A percentile compares a stretch with the other conserved stretches of the same genome.
Evolutionary conservation across 768 basidiomycete genomes (phyloP).

Genomic region (Melanogaster broomeanus): DNA sequence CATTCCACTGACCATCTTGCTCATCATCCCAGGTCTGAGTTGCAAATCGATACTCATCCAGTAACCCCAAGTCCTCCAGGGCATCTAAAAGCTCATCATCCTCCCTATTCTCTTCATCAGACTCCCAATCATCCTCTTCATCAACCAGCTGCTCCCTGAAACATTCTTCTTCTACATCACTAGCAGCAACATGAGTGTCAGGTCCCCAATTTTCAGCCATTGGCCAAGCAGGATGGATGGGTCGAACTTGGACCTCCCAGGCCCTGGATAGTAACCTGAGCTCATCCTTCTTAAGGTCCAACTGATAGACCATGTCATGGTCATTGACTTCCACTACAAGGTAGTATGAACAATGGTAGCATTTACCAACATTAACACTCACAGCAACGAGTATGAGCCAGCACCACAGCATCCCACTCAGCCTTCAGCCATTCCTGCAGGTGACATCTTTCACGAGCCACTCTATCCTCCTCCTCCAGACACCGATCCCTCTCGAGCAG

Average conservation of each 20-base stretch:
- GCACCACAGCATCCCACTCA: background rate
- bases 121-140: background rate
- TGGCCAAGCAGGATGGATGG: background rate
- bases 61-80: background rate
- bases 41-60: background rate
- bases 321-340: background rate
- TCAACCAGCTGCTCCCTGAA: background rate
- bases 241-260: background rate
- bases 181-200: background rate
- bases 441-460: background rate
- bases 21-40: background rate
- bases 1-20: background rate
- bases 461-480: constrained; percentile 1
- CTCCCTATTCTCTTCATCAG: too few relatives aligned
- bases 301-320: background rate
- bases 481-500: constrained; percentile 2
- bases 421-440: constrained; percentile 2
- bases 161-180: background rate
- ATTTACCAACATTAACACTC: too few relatives aligned
- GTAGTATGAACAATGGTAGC: too few relatives aligned
- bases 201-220: background rate
- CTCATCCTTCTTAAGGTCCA: background rate
- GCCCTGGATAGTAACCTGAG: background rate
- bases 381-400: background rate
- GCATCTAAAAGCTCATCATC: constrained; percentile 2